These are phyloP conservation scores for Hymenoscyphus scutula DNA, from an alignment of 2,329 filamentous ascomycete genomes.

Conservation along the genomic window DNA sequence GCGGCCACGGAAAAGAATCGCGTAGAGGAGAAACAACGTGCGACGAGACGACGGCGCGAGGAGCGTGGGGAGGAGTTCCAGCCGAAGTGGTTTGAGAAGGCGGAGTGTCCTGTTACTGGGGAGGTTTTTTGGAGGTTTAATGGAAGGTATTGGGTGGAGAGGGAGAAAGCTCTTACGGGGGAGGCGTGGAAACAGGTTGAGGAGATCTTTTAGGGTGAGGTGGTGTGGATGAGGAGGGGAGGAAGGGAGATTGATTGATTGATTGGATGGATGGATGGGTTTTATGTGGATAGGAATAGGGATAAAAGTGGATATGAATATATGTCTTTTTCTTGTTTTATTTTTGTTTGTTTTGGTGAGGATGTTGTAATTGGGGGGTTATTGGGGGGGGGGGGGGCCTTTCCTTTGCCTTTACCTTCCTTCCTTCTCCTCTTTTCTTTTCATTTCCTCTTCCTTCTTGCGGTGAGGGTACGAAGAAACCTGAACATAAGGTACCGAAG, in stretches of 20 bases:
- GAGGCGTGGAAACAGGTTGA: constrained; percentile 37
- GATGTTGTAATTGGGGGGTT: no score
- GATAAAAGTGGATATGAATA: no score
- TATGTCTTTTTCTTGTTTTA: no score
- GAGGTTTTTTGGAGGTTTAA: constrained; percentile 90
- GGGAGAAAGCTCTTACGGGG: constrained; percentile 39
- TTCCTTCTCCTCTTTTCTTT: no score
- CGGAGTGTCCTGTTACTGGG: constrained; percentile 73
- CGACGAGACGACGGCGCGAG: constrained; percentile 71
- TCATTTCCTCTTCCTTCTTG: no score
- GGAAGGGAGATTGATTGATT: not conserved
- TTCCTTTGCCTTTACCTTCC: no score
- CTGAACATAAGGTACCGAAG: no score
- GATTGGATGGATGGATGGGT: no score
- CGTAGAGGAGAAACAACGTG: constrained; percentile 87
- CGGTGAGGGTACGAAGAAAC: no score
- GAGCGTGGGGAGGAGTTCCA: constrained; percentile 74
- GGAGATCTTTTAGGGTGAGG: constrained; percentile 37
- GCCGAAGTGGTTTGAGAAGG: constrained; percentile 81
- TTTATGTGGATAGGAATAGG: no score
- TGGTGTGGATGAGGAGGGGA: not conserved
- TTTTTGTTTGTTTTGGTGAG: no score
- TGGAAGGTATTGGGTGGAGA: constrained; percentile 80
- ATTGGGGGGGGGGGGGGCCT: no score
- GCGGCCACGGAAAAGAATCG: constrained; percentile 93